Conservation (phyloP, 305 asterid species). For the Fraxinus ornus region DNA sequence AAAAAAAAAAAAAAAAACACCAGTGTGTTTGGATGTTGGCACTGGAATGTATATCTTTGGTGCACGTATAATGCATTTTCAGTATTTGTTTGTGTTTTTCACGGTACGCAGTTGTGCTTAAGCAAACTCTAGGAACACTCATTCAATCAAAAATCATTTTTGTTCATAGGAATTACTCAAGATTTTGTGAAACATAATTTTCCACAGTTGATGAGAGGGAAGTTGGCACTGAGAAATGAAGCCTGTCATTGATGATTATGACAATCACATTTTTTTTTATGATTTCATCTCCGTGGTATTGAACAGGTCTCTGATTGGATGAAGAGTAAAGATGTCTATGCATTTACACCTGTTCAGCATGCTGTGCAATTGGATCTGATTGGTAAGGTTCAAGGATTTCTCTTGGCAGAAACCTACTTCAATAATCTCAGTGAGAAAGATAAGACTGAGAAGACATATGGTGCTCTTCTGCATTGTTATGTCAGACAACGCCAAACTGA, state of each 20-base stretch:
- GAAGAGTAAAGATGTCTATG: conserved; percentile 37
- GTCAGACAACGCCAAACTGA: conserved; percentile 54
- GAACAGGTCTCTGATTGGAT: conserved; percentile 71
- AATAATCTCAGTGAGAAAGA: conserved; percentile 54
- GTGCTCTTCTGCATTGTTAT: conserved; percentile 85
- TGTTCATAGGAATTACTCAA: neutral
- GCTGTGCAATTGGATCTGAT: conserved; percentile 78
- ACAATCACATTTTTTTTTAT: neutral
- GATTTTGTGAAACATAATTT: conserved; percentile 2
- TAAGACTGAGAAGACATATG: conserved; percentile 58
- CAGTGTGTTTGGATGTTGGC: neutral
- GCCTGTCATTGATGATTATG: neutral
- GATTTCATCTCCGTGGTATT: neutral
- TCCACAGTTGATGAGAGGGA: neutral
- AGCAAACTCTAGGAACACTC: neutral
- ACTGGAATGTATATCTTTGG: neutral
- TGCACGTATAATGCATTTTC: neutral
- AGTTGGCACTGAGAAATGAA: neutral
- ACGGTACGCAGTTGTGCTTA: neutral
- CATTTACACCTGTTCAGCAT: conserved; percentile 61
- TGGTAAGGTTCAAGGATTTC: conserved; percentile 67
- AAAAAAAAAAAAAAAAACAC: too few species aligned
- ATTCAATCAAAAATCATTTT: neutral
- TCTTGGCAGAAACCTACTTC: conserved; percentile 67
- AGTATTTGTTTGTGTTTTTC: neutral